Percentiles rank a stretch among this genome's conserved stretches.
Evolutionary conservation across 768 basidiomycete genomes (phyloP).

Genomic region (Lactifluus piperatus): DNA sequence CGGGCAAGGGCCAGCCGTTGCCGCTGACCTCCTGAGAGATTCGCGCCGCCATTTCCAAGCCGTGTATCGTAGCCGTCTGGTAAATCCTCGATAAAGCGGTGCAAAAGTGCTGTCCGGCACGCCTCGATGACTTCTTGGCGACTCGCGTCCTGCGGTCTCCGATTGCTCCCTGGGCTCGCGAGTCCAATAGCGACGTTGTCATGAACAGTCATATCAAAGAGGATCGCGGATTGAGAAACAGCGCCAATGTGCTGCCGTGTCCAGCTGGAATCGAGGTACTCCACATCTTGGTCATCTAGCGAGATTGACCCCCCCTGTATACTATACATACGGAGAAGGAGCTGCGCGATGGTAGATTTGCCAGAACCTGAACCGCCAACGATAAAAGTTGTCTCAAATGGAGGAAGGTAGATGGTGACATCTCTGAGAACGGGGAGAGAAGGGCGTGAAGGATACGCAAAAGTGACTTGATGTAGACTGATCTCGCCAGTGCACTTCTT

Average conservation of each 20-base stretch:
- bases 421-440: slow-evolving; percentile 47
- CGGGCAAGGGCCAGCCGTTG: slow-evolving; percentile 87
- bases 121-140: slow-evolving; percentile 70
- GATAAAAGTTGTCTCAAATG: slow-evolving; percentile 67
- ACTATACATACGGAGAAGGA: slow-evolving; percentile 65
- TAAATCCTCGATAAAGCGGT: slow-evolving; percentile 79
- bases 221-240: slow-evolving; percentile 70
- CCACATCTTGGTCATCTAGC: slow-evolving; percentile 76
- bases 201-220: slow-evolving; percentile 73
- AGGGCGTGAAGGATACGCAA: slow-evolving; percentile 68
- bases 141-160: slow-evolving; percentile 42
- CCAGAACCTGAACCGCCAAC: slow-evolving; percentile 74
- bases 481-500: slow-evolving; percentile 61
- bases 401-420: slow-evolving; percentile 60
- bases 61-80: slow-evolving; percentile 83
- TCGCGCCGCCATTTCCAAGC: slow-evolving; percentile 66
- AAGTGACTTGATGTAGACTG: slow-evolving; percentile 48
- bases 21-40: slow-evolving; percentile 84
- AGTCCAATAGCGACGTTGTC: slow-evolving; percentile 82
- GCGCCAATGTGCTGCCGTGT: slow-evolving; percentile 61
- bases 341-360: slow-evolving; percentile 61
- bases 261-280: slow-evolving; percentile 65
- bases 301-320: slow-evolving; percentile 56
- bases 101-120: slow-evolving; percentile 75
- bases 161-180: slow-evolving; percentile 35